Evolutionary conservation across 2,329 filamentous ascomycete species (phyloP).

Genomic region (Microdochium nivale): DNA sequence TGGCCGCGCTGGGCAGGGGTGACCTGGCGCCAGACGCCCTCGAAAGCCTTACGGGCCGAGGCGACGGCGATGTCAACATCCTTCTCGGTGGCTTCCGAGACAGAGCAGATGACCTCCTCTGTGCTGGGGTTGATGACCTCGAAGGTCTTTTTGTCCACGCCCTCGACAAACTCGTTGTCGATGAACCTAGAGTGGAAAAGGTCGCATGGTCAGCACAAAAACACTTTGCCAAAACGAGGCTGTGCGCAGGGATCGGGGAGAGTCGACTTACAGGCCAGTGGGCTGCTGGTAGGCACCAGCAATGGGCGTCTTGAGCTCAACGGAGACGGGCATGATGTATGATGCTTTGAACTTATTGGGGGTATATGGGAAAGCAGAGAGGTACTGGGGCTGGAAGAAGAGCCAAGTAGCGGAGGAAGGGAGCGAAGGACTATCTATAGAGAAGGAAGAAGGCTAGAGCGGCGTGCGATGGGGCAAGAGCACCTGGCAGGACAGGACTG

Average conservation of each 20-base stretch:
- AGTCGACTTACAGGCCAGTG: conserved; percentile 47
- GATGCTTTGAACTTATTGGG: conserved; percentile 1
- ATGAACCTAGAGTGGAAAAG: conserved; percentile 55
- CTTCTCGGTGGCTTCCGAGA: conserved; percentile 82
- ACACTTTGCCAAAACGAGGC: not conserved
- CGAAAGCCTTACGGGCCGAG: conserved; percentile 79
- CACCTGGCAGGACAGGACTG: too few species aligned
- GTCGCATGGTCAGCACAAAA: conserved; percentile 10
- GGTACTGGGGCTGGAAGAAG: not conserved
- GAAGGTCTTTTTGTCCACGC: conserved; percentile 80
- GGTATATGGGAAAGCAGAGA: not conserved
- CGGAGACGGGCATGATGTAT: conserved; percentile 36
- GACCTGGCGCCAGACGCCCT: conserved; percentile 59
- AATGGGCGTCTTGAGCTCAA: conserved; percentile 59
- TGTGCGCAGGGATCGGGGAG: not conserved
- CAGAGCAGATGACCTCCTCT: conserved; percentile 76
- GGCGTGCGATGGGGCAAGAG: too few species aligned
- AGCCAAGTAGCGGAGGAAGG: not conserved
- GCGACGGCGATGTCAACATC: conserved; percentile 73
- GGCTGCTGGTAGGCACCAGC: conserved; percentile 52
- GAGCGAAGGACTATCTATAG: not conserved
- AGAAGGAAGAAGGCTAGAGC: not conserved
- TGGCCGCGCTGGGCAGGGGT: conserved; percentile 64
- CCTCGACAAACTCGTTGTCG: conserved; percentile 84
- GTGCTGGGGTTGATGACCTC: conserved; percentile 84